Percentiles rank a stretch among this genome's conserved stretches.
Evolutionary conservation across 2,329 filamentous ascomycete genomes (phyloP).

Genomic region (Biscogniauxia marginata): DNA sequence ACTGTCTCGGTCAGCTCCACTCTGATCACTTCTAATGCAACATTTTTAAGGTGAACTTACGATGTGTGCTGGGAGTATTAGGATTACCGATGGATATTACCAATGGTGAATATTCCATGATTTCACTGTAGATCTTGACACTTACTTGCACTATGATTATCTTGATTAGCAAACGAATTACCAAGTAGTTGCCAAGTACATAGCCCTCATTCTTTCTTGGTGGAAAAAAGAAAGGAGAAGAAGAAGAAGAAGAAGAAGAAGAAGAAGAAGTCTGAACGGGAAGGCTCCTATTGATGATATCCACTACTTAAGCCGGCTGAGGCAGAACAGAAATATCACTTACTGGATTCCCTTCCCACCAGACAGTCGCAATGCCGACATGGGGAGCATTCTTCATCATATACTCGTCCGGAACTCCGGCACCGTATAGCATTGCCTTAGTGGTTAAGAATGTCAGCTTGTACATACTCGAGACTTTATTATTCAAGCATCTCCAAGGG

Average conservation of each 20-base stretch:
- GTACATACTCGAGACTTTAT: not conserved
- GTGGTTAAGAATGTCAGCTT: not conserved
- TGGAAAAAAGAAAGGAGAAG: not conserved
- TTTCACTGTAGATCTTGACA: not conserved
- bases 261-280: no score
- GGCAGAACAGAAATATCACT: no score
- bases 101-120: not conserved
- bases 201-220: not conserved
- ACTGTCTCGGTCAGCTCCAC: conserved; percentile 49
- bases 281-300: no score
- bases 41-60: conserved; percentile 20
- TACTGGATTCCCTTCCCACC: conserved; percentile 96
- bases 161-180: conserved; percentile 8
- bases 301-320: no score
- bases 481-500: no score
- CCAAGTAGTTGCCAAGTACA: not conserved
- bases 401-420: conserved; percentile 78
- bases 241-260: no score
- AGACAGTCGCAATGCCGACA: conserved; percentile 86
- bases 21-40: not conserved
- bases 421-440: conserved; percentile 91
- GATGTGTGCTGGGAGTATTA: conserved; percentile 27
- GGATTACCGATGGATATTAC: not conserved
- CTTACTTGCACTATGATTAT: conserved; percentile 30
- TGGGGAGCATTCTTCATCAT: conserved; percentile 90